phyloP scores from a whole-genome alignment of 257 asterid species.

The Petunia axillaris region DNA sequence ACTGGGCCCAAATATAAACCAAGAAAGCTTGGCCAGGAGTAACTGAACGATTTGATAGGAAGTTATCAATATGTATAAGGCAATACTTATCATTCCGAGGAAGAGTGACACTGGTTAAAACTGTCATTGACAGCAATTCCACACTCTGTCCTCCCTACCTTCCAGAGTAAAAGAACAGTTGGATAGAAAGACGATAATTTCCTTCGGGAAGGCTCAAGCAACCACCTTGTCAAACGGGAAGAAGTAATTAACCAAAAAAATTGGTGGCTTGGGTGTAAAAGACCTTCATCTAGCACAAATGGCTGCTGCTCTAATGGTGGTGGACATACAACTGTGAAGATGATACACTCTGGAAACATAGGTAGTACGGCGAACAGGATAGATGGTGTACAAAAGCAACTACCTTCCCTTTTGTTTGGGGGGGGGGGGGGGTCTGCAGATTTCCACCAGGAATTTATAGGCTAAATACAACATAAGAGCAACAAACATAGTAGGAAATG shows the following conservation, averaged over 20 bases:
- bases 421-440: neutral
- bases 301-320: neutral
- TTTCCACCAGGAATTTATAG: constrained; percentile 3
- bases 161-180: too few species aligned
- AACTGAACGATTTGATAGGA: too few species aligned
- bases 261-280: neutral
- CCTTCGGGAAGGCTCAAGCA: neutral
- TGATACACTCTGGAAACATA: neutral
- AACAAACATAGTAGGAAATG: neutral
- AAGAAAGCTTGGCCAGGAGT: too few species aligned
- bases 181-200: neutral
- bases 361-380: neutral
- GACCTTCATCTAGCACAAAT: constrained; percentile 9
- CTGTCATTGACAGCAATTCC: too few species aligned
- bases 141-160: too few species aligned
- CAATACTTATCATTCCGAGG: too few species aligned
- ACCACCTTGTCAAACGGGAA: neutral
- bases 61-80: too few species aligned
- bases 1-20: neutral
- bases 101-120: too few species aligned
- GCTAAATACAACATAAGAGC: neutral
- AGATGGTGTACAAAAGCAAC: neutral
- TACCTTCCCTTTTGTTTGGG: neutral
- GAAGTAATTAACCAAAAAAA: neutral
- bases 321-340: neutral